Base-by-base conservation (phyloP, 495 filamentous ascomycete genomes). In the Aspergillus cavernicola region DNA sequence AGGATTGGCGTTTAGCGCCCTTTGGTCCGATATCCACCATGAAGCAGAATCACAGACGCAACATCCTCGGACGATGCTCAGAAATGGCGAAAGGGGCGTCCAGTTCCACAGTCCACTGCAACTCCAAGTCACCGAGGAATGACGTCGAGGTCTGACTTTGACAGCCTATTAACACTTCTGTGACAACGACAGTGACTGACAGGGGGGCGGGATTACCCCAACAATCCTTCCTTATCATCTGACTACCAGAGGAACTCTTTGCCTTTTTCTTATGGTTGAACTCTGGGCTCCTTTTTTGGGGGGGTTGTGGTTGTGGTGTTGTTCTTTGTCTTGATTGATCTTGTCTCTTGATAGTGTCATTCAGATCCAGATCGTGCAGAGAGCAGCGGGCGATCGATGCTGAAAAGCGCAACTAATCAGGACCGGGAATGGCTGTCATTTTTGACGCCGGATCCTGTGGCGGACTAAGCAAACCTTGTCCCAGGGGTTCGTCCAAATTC, bases 331-430 rank as follows among this genome's bases (percentile, higher is more conserved):
- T 29, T 29, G 26, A 29, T 4, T 9, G 26, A 5, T 9, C 26
- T 9, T 29, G 26, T 29, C 26, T n/a, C n/a, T n/a, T n/a, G n/a
- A n/a, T n/a, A n/a, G n/a, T n/a, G n/a, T n/a, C n/a, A n/a, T n/a
- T n/a, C 38, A n/a, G n/a, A 39, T 45, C 50, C 20, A 46, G 56
- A 58, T 58, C 56, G 50, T 58, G 56, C 50, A 58, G 56, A 40
- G 37, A 43, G 55, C 37, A 40, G 12, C 40, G 22, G 57, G 38
- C 42, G 57, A 60, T 60, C 57, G 45, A 52, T 55, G 26, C 57
- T 39, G 52, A 49, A 53, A 40, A 26, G 38, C 43, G 31, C 52
- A 52, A 38, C 43, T 16, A 35, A 52, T 35, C 4, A 28, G n/a
- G n/a, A n/a, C n/a, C n/a, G n/a, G n/a, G n/a, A n/a, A n/a, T n/a